Base-by-base conservation (phyloP, 805 yeast species). In the Lipomyces sp. region DNA sequence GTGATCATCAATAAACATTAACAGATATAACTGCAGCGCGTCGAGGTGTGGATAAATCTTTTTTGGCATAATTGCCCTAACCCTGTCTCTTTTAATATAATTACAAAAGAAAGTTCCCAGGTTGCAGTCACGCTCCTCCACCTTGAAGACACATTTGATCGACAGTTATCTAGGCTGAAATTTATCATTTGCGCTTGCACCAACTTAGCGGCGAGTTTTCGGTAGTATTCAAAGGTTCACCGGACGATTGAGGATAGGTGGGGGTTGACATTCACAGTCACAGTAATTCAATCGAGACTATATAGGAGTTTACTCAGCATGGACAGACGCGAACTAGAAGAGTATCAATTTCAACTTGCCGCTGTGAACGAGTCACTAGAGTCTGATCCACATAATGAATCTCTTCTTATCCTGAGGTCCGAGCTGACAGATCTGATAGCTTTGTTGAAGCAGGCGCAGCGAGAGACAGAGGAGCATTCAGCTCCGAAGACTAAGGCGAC, bases 321-420 rank as follows among this genome's bases (percentile, higher is more conserved):
- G 54, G 54, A 51, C 54, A 51, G 35, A 51, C 64, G 65, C 4
- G 80, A 78, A 67, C 71, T 77, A 34, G 72, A 67, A 8, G 79
- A 78, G 63, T 78, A 75, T 64, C 66, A 73, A 59, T 63, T 61
- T 13, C 79, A 77, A 67, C 75, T 78, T n/a, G 71, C 67, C 8
- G 62, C 69, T 35, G 77, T 78, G 8, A 72, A 69, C 45, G 73
- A 65, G 39, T 75, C 75, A 7, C 64, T 78, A 10, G 50, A 39
- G 34, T 70, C 67, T 3, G 73, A 69, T 35, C 78, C 77, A 5
- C 65, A 60, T 0, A 71, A 73, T 61, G 75, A 68, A 30, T 72
- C 75, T 33, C 73, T 78, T 10, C 34, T 57, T 15, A 71, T 64
- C 7, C 71, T 77, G 50, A 73, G 72, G 57, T 37, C 35, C 1